Evolutionary conservation across 768 basidiomycete species (phyloP).

Genomic region (Scleroderma citrinum): DNA sequence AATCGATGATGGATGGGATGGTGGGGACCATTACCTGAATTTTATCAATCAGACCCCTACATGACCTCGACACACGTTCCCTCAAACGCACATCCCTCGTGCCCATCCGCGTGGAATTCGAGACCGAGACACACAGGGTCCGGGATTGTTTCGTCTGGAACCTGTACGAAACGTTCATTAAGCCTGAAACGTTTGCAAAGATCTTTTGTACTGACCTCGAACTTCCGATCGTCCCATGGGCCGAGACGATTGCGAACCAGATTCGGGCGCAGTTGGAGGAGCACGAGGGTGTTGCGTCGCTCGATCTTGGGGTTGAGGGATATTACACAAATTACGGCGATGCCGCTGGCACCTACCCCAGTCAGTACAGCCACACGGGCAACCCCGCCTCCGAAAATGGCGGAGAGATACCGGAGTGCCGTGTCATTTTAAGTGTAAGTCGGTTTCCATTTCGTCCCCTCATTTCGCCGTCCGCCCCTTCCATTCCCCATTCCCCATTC

Average conservation of each 20-base stretch:
- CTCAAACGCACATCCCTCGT: constrained; percentile 52
- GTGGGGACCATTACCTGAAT: too few species aligned
- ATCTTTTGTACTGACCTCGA: constrained; percentile 89
- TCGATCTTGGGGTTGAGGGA: constrained; percentile 56
- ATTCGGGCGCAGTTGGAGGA: constrained; percentile 92
- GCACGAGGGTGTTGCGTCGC: constrained; percentile 70
- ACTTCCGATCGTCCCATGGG: constrained; percentile 60
- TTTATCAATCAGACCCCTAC: constrained; percentile 45
- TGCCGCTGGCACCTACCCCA: constrained; percentile 30
- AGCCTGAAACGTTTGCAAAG: constrained; percentile 78
- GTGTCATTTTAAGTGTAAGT: constrained; percentile 74
- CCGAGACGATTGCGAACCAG: constrained; percentile 74
- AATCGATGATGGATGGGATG: background rate
- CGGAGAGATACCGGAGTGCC: constrained; percentile 69
- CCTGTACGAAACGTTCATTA: constrained; percentile 78
- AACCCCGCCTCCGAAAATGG: constrained; percentile 22
- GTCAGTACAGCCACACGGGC: constrained; percentile 15
- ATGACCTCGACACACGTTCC: constrained; percentile 61
- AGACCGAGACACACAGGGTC: constrained; percentile 85
- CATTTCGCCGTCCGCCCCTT: too few species aligned
- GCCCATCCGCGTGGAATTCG: constrained; percentile 93
- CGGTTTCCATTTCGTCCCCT: background rate
- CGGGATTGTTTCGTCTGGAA: constrained; percentile 98
- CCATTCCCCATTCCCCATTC: constrained; percentile 7
- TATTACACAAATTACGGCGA: constrained; percentile 10